These are phyloP conservation scores for Botrytis squamosa DNA, from an alignment of 2,329 filamentous ascomycete genomes.

Conservation along the genomic window DNA sequence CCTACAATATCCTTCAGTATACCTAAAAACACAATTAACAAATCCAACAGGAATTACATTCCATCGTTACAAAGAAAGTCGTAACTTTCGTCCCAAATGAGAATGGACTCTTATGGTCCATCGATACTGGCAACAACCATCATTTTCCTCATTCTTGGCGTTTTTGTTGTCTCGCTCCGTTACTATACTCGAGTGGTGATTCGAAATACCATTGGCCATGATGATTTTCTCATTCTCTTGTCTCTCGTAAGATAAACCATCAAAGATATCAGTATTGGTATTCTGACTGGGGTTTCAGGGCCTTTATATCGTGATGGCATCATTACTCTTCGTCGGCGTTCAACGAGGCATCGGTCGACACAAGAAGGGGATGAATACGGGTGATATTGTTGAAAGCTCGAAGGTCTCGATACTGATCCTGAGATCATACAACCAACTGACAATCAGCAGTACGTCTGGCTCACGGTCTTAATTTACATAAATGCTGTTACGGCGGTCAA, in stretches of 20 bases:
- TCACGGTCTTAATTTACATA: slow-evolving; percentile 18
- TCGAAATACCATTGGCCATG: slow-evolving; percentile 16
- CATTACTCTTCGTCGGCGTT: slow-evolving; percentile 18
- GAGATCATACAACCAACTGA: not conserved
- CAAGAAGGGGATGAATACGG: not conserved
- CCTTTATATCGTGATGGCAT: slow-evolving; percentile 19
- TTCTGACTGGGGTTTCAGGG: not conserved
- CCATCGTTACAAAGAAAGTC: not conserved
- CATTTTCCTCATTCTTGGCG: slow-evolving; percentile 13
- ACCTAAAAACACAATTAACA: slow-evolving; percentile 13
- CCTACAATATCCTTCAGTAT: slow-evolving; percentile 14
- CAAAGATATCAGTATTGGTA: not conserved
- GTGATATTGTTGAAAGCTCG: slow-evolving; percentile 17
- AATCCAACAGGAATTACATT: not conserved
- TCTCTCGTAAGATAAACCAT: not conserved
- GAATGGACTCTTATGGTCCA: slow-evolving; percentile 20
- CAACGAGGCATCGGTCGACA: slow-evolving; percentile 20
- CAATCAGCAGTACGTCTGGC: slow-evolving; percentile 17
- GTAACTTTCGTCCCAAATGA: not conserved
- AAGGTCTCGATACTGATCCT: not conserved
- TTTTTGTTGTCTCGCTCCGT: slow-evolving; percentile 16
- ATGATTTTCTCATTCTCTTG: slow-evolving; percentile 19
- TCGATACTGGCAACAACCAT: slow-evolving; percentile 15
- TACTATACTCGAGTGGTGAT: slow-evolving; percentile 17
- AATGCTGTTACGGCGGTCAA: slow-evolving; percentile 15